phyloP scores from a whole-genome alignment of 352 stramenopile genomes.

The Elongisporangium undulatum region DNA sequence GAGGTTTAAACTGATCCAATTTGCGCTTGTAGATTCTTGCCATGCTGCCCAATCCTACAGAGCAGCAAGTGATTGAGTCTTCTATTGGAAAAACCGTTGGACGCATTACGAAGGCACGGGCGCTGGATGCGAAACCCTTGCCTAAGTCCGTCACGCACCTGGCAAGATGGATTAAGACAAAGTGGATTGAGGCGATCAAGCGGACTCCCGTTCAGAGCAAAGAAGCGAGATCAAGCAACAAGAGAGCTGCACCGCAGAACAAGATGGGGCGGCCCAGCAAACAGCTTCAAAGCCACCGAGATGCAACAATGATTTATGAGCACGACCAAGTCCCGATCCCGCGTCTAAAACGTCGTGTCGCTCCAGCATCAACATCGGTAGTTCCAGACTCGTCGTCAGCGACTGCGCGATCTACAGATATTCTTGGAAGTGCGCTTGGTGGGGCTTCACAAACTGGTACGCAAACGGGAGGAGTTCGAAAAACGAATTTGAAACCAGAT shows the following conservation, averaged over 20 bases:
- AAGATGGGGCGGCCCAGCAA: conserved; percentile 4
- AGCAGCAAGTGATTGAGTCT: conserved; percentile 48
- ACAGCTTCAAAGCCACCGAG: not conserved
- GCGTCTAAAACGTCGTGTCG: not conserved
- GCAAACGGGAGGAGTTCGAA: not conserved
- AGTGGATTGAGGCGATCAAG: conserved; percentile 58
- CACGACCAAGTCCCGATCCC: not conserved
- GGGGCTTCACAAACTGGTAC: not conserved
- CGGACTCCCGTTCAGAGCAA: not conserved
- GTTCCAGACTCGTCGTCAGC: not conserved
- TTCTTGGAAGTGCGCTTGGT: not conserved
- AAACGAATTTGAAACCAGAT: conserved; percentile 46
- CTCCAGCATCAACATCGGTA: not conserved
- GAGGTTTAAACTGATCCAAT: not conserved
- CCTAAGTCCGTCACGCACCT: conserved; percentile 40
- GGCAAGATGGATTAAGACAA: conserved; percentile 70
- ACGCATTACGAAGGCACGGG: conserved; percentile 33
- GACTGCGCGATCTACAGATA: not conserved
- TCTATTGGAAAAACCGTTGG: conserved; percentile 64
- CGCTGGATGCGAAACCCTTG: conserved; percentile 32
- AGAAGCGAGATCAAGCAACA: not conserved
- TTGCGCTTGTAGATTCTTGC: conserved; percentile 51
- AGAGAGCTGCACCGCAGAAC: conserved; percentile 7
- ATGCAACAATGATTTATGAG: not conserved
- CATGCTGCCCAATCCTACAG: conserved; percentile 59